Percentiles rank a stretch among this genome's conserved stretches.
These are phyloP conservation scores for Kwoniella shivajii DNA, from an alignment of 1,284 basidiomycete genomes.

Conservation along the genomic window DNA sequence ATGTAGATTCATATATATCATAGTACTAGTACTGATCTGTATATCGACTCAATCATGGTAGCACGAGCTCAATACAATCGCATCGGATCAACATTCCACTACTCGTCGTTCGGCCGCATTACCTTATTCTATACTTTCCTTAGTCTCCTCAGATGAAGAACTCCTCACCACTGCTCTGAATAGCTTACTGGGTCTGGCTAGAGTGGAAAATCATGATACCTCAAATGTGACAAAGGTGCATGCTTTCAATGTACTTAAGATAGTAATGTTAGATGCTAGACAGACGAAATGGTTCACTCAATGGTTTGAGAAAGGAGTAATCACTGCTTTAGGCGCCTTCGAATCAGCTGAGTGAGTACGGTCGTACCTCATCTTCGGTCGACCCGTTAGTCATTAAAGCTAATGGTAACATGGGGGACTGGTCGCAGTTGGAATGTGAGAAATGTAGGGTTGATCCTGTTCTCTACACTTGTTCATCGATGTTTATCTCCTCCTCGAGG, in stretches of 20 bases:
- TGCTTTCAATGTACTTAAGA: slow-evolving; percentile 52
- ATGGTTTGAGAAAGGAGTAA: slow-evolving; percentile 47
- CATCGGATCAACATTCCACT: slow-evolving; percentile 43
- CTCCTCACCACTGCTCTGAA: slow-evolving; percentile 39
- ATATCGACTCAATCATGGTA: too few species aligned
- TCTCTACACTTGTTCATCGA: slow-evolving; percentile 48
- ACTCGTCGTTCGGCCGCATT: slow-evolving; percentile 52
- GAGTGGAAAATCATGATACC: slow-evolving; percentile 28
- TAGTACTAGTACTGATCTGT: too few species aligned
- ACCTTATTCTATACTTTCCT: slow-evolving; percentile 47
- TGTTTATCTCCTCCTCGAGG: slow-evolving; percentile 34
- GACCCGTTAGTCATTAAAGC: too few species aligned
- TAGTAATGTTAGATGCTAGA: slow-evolving; percentile 50
- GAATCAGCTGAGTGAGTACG: slow-evolving; percentile 45
- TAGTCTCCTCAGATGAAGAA: slow-evolving; percentile 36
- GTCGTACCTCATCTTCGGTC: too few species aligned
- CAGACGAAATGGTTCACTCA: slow-evolving; percentile 39
- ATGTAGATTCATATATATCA: too few species aligned
- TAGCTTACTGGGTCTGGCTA: slow-evolving; percentile 36
- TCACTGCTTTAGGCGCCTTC: slow-evolving; percentile 47
- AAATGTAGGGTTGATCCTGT: slow-evolving; percentile 52
- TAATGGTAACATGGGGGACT: not conserved
- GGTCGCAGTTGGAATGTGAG: slow-evolving; percentile 51
- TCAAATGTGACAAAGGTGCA: slow-evolving; percentile 50
- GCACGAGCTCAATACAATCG: slow-evolving; percentile 44